A percentile compares a stretch with the other conserved stretches of the same genome.
phyloP scores from a whole-genome alignment of 192 early-diverging fungal genomes.

The Neocallimastix lanati region DNA sequence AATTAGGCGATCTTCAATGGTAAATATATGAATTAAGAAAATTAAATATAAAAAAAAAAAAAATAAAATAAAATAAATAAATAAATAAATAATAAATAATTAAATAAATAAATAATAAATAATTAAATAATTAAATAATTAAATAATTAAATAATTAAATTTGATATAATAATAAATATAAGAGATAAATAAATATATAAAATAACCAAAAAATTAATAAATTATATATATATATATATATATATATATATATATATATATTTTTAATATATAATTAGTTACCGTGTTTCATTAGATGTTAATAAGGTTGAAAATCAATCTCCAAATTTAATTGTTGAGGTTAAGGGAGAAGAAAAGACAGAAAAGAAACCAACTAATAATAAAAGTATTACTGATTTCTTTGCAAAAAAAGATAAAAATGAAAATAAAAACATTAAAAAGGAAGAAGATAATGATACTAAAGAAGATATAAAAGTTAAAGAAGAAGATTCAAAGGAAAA shows the following conservation, averaged over 20 bases:
- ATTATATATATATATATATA: too few species aligned
- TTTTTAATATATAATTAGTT: background rate
- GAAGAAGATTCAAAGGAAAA: background rate
- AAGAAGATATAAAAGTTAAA: background rate
- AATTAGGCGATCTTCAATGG: background rate
- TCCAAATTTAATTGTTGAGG: background rate
- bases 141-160: too few species aligned
- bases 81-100: too few species aligned
- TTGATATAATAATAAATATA: too few species aligned
- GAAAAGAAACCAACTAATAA: background rate
- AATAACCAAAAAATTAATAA: too few species aligned
- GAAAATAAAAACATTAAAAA: background rate
- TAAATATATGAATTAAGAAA: too few species aligned
- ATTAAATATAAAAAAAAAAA: too few species aligned
- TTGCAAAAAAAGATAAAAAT: background rate
- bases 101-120: too few species aligned
- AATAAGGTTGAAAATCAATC: background rate
- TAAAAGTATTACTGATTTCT: background rate
- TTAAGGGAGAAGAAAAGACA: background rate
- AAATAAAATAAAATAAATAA: too few species aligned
- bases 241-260: too few species aligned
- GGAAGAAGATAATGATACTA: background rate
- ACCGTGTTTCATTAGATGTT: background rate
- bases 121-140: too few species aligned
- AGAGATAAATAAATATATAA: too few species aligned